Evolutionary conservation across 768 basidiomycete species (phyloP), one percentile per base, ranked within the genome.

Genomic region (Podaxis carcinomalis): DNA sequence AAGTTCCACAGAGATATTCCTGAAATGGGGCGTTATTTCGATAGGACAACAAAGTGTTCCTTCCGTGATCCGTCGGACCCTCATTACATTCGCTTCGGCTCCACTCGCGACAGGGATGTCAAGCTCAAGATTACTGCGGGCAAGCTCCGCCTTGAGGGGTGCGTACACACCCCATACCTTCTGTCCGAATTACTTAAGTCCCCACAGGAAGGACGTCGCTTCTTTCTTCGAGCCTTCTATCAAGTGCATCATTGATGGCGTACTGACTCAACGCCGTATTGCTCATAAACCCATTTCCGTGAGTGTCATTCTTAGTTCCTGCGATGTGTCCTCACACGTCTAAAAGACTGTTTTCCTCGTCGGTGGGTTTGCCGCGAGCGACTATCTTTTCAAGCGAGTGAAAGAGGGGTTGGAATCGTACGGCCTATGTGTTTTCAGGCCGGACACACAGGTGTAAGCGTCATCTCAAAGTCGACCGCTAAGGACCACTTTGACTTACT

Each of bases 311-410:
- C 35, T 28, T 47, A 37, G 21, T 36, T 1, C 4, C 13, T 39
- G 13, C 4, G 11, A n/a, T n/a, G 4, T 39, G 42, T n/a, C 1
- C 11, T 57, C 6, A 37, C 21, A 10, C 21, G 9, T 9, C 10
- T 36, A 11, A 39, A 55, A 57, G 57, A 50, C 19, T 27, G 74
- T 80, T 25, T 73, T 80, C 35, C 76, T 87, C 1, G 83, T 86
- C 2, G 85, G 85, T 23, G 84, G 84, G 0, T 86, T 85, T 66
- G 79, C 82, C 13, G 82, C 83, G 1, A 85, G 79, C 59, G 80
- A 84, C 54, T 85, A 80, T 75, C 66, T 86, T n/a, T 81, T 76
- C 64, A 67, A 70, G 2, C 72, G 73, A 51, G 75, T 86, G 1
- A 76, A 76, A 42, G 69, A 66, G 54, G 65, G 71, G 4, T 70